Evolutionary conservation across 2,329 filamentous ascomycete genomes (phyloP).

Genomic region (Botrytis tulipae): DNA sequence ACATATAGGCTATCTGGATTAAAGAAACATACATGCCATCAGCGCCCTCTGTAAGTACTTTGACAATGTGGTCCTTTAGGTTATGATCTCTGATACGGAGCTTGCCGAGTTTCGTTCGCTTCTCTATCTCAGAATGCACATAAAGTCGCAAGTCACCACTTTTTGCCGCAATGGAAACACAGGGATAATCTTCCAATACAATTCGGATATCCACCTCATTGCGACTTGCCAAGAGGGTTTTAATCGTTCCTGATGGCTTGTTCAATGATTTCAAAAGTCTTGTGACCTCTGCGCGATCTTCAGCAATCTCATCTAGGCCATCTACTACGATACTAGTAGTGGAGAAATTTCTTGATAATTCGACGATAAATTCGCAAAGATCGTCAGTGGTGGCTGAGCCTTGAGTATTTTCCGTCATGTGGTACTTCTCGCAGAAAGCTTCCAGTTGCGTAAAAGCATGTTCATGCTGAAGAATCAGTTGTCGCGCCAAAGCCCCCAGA

Average conservation of each 20-base stretch:
- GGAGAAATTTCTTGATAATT: slow-evolving; percentile 22
- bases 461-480: slow-evolving; percentile 34
- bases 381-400: slow-evolving; percentile 1
- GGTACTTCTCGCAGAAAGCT: slow-evolving; percentile 11
- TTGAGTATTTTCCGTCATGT: not conserved
- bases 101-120: slow-evolving; percentile 15
- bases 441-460: slow-evolving; percentile 26
- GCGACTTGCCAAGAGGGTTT: slow-evolving; percentile 25
- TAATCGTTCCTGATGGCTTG: slow-evolving; percentile 20
- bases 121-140: slow-evolving; percentile 25
- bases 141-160: slow-evolving; percentile 26
- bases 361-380: slow-evolving; percentile 14
- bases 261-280: slow-evolving; percentile 20
- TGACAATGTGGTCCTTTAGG: slow-evolving; percentile 25
- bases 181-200: slow-evolving; percentile 1
- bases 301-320: slow-evolving; percentile 35
- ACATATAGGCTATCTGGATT: not conserved
- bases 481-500: slow-evolving; percentile 32
- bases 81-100: slow-evolving; percentile 20
- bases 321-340: slow-evolving; percentile 34
- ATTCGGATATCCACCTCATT: slow-evolving; percentile 23
- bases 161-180: slow-evolving; percentile 25
- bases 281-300: slow-evolving; percentile 20
- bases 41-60: slow-evolving; percentile 22
- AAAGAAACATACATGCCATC: slow-evolving; percentile 26